A percentile compares a stretch with the other conserved stretches of the same genome.
phyloP scores from a whole-genome alignment of 1,284 basidiomycete genomes.

The Boletus sp. region DNA sequence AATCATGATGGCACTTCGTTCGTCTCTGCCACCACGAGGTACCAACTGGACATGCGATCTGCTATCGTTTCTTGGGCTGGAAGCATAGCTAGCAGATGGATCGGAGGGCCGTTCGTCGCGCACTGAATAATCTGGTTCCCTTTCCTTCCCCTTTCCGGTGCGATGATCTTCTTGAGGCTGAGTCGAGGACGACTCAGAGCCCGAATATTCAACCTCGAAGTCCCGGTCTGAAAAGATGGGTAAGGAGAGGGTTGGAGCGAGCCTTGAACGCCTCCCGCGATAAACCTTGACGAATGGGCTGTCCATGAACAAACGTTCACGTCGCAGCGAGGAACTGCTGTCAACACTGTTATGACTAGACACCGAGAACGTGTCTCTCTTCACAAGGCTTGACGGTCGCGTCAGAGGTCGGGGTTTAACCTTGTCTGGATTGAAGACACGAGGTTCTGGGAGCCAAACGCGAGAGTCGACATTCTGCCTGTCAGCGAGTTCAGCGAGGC shows the following conservation, averaged over 20 bases:
- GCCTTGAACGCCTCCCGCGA: conserved; percentile 28
- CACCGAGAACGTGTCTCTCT: conserved; percentile 5
- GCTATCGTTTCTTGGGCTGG: conserved; percentile 11
- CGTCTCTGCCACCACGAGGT: conserved; percentile 14
- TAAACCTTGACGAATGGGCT: conserved; percentile 27
- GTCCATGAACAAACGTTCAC: neutral
- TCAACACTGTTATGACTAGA: conserved; percentile 2
- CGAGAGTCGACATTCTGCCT: conserved; percentile 29
- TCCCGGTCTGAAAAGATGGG: conserved; percentile 20
- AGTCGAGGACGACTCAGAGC: neutral
- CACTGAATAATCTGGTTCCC: neutral
- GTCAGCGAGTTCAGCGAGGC: conserved; percentile 25
- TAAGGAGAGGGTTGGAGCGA: conserved; percentile 29
- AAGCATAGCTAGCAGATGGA: neutral
- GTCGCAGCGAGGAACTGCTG: neutral
- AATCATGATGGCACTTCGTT: conserved; percentile 24
- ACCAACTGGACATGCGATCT: conserved; percentile 35
- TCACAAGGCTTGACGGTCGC: conserved; percentile 29
- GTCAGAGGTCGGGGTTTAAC: conserved; percentile 30
- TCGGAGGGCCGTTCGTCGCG: conserved; percentile 8
- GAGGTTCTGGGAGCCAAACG: conserved; percentile 34
- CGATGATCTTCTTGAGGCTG: neutral
- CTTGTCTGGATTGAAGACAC: conserved; percentile 33
- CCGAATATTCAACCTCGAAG: conserved; percentile 3
- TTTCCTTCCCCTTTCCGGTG: conserved; percentile 9